Percentiles rank a stretch among this genome's conserved stretches.
phyloP scores from a whole-genome alignment of 192 early-diverging fungal species.

The Ambispora gerdemannii region DNA sequence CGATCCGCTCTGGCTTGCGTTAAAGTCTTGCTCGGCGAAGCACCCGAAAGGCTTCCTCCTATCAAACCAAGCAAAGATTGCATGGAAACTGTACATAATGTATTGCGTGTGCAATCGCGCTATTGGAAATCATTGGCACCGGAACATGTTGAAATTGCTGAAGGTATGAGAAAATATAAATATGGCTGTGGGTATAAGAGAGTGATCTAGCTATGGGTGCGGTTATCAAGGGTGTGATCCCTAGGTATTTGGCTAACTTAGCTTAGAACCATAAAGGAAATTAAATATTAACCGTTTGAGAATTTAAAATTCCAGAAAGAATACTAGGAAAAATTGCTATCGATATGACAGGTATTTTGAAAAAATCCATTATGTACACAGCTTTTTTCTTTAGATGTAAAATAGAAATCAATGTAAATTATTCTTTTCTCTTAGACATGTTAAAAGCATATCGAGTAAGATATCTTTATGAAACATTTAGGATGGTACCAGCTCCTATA shows the following conservation, averaged over 20 bases:
- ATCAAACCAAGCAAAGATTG: constrained; percentile 43
- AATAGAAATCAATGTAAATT: too few relatives aligned
- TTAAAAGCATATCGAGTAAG: constrained; percentile 23
- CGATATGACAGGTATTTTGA: constrained; percentile 10
- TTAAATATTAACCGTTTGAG: too few relatives aligned
- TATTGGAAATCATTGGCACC: constrained; percentile 48
- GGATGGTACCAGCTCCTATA: constrained; percentile 29
- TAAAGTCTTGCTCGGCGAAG: constrained; percentile 65
- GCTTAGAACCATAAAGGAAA: too few relatives aligned
- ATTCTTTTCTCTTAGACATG: constrained; percentile 2
- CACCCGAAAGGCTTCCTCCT: constrained; percentile 38
- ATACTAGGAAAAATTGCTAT: neutral
- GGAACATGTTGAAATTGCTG: constrained; percentile 31
- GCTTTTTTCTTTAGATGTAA: too few relatives aligned
- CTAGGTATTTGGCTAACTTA: too few relatives aligned
- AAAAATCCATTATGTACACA: neutral
- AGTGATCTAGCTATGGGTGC: too few relatives aligned
- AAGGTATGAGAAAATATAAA: too few relatives aligned
- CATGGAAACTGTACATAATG: constrained; percentile 46
- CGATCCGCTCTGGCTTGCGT: constrained; percentile 75
- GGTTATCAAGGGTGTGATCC: too few relatives aligned
- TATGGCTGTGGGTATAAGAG: too few relatives aligned
- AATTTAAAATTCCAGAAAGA: neutral
- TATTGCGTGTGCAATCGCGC: constrained; percentile 44
- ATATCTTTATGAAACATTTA: neutral